A percentile compares a stretch with the other conserved stretches of the same genome.
These are phyloP conservation scores for Capronia americana DNA, from an alignment of 2,329 filamentous ascomycete genomes.

Conservation along the genomic window DNA sequence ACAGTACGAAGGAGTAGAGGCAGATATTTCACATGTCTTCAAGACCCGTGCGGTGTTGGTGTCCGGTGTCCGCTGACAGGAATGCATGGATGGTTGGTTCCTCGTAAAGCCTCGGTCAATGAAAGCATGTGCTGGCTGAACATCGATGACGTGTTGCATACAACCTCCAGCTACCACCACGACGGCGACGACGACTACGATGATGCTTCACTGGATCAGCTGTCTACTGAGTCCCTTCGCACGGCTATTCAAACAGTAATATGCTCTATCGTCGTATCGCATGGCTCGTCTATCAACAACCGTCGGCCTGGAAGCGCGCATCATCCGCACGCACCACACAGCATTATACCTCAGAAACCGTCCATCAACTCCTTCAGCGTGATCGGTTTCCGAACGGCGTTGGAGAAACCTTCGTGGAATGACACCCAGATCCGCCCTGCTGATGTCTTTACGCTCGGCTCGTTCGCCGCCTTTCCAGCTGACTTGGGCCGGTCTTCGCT, in stretches of 20 bases:
- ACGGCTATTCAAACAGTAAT: neutral
- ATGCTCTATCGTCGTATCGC: neutral
- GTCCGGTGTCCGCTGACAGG: slow-evolving; percentile 1
- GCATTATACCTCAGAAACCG: slow-evolving; percentile 42
- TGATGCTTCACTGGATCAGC: neutral
- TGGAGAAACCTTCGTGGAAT: slow-evolving; percentile 88
- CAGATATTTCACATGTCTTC: slow-evolving; percentile 2
- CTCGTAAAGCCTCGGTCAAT: slow-evolving; percentile 65
- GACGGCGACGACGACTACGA: neutral
- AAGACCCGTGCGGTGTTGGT: neutral
- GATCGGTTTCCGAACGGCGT: slow-evolving; percentile 88
- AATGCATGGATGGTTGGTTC: too few species aligned
- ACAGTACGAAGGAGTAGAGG: neutral
- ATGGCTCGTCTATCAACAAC: neutral
- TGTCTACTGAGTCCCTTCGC: neutral
- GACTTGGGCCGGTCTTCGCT: slow-evolving; percentile 43
- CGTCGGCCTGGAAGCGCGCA: neutral
- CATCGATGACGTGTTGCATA: neutral
- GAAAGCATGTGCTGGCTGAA: slow-evolving; percentile 63
- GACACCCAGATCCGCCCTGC: slow-evolving; percentile 79
- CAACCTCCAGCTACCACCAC: neutral
- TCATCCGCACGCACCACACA: neutral
- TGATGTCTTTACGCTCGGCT: slow-evolving; percentile 40
- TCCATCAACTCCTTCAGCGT: slow-evolving; percentile 77
- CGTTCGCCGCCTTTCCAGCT: slow-evolving; percentile 38